These are phyloP conservation scores for Plantago coronopus DNA, from an alignment of 305 asterid species.

Conservation along the genomic window DNA sequence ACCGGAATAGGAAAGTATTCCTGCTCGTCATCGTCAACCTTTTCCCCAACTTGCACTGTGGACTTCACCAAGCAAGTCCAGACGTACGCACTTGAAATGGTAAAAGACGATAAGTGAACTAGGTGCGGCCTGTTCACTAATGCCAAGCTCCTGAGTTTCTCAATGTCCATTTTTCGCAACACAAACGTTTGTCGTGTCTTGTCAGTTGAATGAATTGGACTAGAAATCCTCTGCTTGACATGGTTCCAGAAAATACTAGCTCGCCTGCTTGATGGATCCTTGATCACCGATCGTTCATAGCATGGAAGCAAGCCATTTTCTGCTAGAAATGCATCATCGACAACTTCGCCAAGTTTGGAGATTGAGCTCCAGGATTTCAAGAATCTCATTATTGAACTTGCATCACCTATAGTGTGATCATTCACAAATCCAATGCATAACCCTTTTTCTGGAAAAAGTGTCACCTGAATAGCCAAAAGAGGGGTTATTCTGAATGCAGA, in stretches of 20 bases:
- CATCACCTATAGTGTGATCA: constrained; percentile 40
- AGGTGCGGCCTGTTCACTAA: constrained; percentile 4
- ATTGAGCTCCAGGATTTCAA: constrained; percentile 37
- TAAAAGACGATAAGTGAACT: constrained; percentile 30
- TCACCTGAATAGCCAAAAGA: constrained; percentile 37
- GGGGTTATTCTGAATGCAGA: constrained; percentile 17
- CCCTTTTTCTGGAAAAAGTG: constrained; percentile 38
- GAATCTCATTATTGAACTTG: constrained; percentile 36
- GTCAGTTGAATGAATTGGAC: constrained; percentile 12
- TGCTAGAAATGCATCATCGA: neutral
- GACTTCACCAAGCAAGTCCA: constrained; percentile 38
- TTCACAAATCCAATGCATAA: constrained; percentile 33
- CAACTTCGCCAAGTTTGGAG: constrained; percentile 23
- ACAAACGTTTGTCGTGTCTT: constrained; percentile 33
- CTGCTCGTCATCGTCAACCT: constrained; percentile 19
- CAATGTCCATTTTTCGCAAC: constrained; percentile 24
- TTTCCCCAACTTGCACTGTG: constrained; percentile 19
- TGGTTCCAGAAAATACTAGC: constrained; percentile 25
- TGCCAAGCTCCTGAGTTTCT: constrained; percentile 23
- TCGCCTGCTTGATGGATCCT: constrained; percentile 21
- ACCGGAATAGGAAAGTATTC: constrained; percentile 31
- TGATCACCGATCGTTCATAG: constrained; percentile 32
- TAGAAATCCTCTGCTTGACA: neutral
- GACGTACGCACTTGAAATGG: constrained; percentile 30
- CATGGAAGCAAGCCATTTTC: constrained; percentile 20